Evolutionary conservation across 495 filamentous ascomycete genomes (phyloP), one percentile per base, ranked within the genome.

Genomic region (Penicillium cinerascens): DNA sequence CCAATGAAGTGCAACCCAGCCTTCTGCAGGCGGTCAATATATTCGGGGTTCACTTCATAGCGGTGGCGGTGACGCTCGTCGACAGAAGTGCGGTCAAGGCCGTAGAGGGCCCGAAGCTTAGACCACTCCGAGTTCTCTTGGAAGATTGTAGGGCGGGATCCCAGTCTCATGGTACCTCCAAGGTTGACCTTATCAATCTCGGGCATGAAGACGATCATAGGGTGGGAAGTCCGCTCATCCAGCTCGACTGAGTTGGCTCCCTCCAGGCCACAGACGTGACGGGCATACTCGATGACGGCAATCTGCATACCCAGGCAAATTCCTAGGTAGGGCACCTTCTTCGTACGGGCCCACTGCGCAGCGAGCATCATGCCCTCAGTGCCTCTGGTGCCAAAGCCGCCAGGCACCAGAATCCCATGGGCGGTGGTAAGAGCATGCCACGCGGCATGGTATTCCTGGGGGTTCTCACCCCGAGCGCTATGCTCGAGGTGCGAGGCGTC

Each of bases 281-380:
- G 80, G 16, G 89, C 89, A 52, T 81, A 88, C 61, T 97, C 92
- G 55, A 96, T 87, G 13, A 96, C 91, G 16, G 92, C 91, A 29
- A 96, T 75, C 67, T 97, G 92, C 84, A 97, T 88, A 39, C 92
- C 93, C 15, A 97, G 81, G 68, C 93, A 97, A 49, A 97, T 87
- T 45, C 93, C 92, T 6, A 97, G 78, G 71, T 87, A 96, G 20
- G 92, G 92, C 5, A 77, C 79, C 33, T 86, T 84, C 52, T 89
- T 84, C 42, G 85, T 83, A 23, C 93, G 85, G 11, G 92, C 90
- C 86, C 87, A 95, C 38, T 84, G 82, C 25, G 87, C 85, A 2
- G 86, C 89, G 44, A 79, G 72, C 53, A 97, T 86, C 91, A 96
- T 98, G 44, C 92, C 93, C 55, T 87, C 84, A 0, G 82, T 88